Conservation (phyloP, 345 rosid species). For the Litchi chinensis region DNA sequence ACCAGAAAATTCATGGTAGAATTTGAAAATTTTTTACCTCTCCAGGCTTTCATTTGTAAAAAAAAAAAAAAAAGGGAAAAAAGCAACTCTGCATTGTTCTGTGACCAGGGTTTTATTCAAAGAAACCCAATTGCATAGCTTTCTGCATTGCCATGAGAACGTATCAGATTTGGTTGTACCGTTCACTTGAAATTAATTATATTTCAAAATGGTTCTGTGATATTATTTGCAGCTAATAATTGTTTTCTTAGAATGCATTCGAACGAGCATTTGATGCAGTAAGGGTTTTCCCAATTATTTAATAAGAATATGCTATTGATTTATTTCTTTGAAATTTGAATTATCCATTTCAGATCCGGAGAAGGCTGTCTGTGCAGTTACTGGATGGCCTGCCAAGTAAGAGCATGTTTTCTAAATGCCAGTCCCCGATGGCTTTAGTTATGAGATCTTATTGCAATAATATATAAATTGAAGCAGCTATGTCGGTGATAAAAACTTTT, state of each 20-base stretch:
- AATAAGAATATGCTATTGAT: neutral
- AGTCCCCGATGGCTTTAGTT: constrained; percentile 14
- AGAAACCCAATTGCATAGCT: neutral
- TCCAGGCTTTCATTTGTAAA: neutral
- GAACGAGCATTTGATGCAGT: neutral
- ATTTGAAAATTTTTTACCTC: neutral
- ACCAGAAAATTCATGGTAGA: neutral
- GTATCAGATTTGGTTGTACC: neutral
- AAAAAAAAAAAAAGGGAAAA: neutral
- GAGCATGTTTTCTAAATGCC: constrained; percentile 27
- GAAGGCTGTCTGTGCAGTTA: constrained; percentile 75
- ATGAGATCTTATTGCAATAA: neutral
- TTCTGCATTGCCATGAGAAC: neutral
- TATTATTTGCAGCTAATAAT: neutral
- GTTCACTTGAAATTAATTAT: neutral
- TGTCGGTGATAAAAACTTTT: neutral
- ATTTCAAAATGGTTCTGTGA: constrained; percentile 7
- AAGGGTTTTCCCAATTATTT: neutral
- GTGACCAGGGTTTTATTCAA: too few relatives aligned
- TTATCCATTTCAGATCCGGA: constrained; percentile 67
- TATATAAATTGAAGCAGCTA: neutral
- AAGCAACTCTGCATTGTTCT: neutral
- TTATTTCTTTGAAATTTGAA: constrained; percentile 7
- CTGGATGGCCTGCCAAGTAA: constrained; percentile 97
- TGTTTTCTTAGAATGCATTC: neutral